phyloP scores from a whole-genome alignment of 1,139 yeast species.

The Pichia inconspicua region DNA sequence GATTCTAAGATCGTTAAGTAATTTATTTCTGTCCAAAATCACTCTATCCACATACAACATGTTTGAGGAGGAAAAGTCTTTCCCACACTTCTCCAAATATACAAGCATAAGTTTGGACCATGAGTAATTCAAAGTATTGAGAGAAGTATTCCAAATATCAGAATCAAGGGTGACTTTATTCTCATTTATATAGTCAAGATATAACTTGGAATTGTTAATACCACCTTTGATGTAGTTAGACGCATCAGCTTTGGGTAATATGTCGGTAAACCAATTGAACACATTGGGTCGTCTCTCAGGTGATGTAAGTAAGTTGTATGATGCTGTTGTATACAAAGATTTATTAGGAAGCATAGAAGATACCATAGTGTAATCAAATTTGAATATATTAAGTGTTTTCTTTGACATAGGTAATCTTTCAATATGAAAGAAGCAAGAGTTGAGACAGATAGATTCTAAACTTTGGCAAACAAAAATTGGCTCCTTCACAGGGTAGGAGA shows the following conservation, averaged over 20 bases:
- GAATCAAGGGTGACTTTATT: slow-evolving; percentile 51
- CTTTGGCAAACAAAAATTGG: neutral
- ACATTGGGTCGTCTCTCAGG: too few relatives aligned
- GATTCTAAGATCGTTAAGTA: slow-evolving; percentile 2
- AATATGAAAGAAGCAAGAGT: neutral
- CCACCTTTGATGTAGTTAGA: slow-evolving; percentile 14
- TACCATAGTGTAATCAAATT: slow-evolving; percentile 7
- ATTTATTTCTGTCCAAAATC: neutral
- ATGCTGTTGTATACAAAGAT: slow-evolving; percentile 4
- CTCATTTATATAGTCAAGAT: neutral
- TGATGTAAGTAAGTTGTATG: neutral
- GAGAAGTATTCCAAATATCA: neutral
- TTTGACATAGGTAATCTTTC: neutral
- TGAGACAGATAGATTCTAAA: neutral
- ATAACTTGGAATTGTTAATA: neutral
- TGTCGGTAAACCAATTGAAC: slow-evolving; percentile 8
- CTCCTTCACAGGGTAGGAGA: neutral
- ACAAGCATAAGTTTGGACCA: slow-evolving; percentile 6
- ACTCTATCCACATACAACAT: slow-evolving; percentile 7
- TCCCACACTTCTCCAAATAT: neutral
- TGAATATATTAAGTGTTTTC: slow-evolving; percentile 6
- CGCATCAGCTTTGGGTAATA: slow-evolving; percentile 4
- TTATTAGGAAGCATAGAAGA: slow-evolving; percentile 5
- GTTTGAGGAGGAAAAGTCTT: neutral
- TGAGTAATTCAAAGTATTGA: neutral